Conservation (phyloP, 352 stramenopile species). For the Globisporangium parvum region DNA sequence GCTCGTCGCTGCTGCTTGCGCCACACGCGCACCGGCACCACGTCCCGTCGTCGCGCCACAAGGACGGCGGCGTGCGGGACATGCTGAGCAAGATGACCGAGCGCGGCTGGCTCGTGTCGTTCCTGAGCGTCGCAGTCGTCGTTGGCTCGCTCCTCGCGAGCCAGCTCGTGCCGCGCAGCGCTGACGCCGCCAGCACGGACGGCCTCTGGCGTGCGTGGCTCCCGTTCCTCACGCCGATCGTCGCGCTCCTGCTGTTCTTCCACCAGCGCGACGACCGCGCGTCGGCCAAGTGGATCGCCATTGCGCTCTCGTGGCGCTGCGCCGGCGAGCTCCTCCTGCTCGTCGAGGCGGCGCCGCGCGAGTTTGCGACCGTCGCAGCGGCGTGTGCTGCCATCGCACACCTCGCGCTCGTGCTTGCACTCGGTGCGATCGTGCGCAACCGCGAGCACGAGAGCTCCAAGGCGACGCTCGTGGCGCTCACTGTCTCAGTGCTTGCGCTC, state of each 20-base stretch:
- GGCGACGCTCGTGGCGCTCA: slow-evolving; percentile 41
- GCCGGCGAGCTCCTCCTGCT: slow-evolving; percentile 65
- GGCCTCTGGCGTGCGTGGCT: slow-evolving; percentile 58
- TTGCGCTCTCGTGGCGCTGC: slow-evolving; percentile 69
- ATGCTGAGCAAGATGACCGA: slow-evolving; percentile 49
- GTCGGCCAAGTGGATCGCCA: slow-evolving; percentile 77
- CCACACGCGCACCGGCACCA: background rate
- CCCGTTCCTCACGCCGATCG: slow-evolving; percentile 53
- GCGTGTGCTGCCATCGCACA: slow-evolving; percentile 42
- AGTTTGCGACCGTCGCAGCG: slow-evolving; percentile 43
- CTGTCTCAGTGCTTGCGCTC: slow-evolving; percentile 29
- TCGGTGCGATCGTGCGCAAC: slow-evolving; percentile 41
- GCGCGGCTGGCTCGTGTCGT: slow-evolving; percentile 52
- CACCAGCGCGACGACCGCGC: slow-evolving; percentile 64
- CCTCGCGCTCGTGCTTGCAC: slow-evolving; percentile 40
- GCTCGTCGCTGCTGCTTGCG: slow-evolving; percentile 21
- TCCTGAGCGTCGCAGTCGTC: slow-evolving; percentile 67
- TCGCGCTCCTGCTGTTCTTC: slow-evolving; percentile 69
- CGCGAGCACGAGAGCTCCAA: slow-evolving; percentile 49
- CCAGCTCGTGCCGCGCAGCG: slow-evolving; percentile 34
- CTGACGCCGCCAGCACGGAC: slow-evolving; percentile 4
- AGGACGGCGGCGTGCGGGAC: slow-evolving; percentile 19
- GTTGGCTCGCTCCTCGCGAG: slow-evolving; percentile 56
- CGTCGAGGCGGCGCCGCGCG: slow-evolving; percentile 31
- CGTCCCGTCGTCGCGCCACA: background rate